Percentiles rank a stretch among this genome's conserved stretches.
Conservation (phyloP, 2,329 filamentous ascomycete species). For the Fusarium papillatum region DNA sequence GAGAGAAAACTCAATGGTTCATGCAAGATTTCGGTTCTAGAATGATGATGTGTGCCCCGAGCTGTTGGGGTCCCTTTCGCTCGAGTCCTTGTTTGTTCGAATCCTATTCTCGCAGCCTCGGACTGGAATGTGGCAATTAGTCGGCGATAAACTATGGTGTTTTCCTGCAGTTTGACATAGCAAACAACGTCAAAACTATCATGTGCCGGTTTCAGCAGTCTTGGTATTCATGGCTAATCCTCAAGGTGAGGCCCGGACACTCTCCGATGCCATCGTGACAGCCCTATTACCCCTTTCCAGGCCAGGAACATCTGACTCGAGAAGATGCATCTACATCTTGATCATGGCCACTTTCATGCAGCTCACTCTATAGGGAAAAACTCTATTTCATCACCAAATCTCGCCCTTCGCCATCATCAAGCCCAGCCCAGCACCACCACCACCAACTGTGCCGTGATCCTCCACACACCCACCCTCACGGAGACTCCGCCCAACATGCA, state of each 20-base stretch:
- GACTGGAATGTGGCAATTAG: background rate
- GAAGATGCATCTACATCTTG: background rate
- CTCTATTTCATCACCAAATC: constrained; percentile 7
- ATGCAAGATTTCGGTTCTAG: background rate
- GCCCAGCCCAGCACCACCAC: background rate
- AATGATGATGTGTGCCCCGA: background rate
- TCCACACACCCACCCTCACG: constrained; percentile 9
- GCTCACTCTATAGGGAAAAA: background rate
- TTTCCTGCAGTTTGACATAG: background rate
- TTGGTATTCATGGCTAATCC: background rate
- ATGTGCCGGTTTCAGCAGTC: background rate
- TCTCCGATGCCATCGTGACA: background rate
- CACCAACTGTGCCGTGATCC: background rate
- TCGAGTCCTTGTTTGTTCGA: background rate
- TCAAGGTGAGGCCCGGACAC: background rate
- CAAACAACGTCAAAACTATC: background rate
- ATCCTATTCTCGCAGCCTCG: background rate
- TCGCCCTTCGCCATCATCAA: background rate
- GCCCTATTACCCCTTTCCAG: background rate
- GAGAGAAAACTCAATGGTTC: background rate
- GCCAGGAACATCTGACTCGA: background rate
- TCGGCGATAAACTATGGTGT: background rate
- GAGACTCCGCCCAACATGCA: background rate
- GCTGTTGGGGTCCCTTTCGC: background rate
- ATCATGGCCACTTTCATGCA: background rate